Conservation (phyloP, 257 asterid species). For the Linaria vulgaris region DNA sequence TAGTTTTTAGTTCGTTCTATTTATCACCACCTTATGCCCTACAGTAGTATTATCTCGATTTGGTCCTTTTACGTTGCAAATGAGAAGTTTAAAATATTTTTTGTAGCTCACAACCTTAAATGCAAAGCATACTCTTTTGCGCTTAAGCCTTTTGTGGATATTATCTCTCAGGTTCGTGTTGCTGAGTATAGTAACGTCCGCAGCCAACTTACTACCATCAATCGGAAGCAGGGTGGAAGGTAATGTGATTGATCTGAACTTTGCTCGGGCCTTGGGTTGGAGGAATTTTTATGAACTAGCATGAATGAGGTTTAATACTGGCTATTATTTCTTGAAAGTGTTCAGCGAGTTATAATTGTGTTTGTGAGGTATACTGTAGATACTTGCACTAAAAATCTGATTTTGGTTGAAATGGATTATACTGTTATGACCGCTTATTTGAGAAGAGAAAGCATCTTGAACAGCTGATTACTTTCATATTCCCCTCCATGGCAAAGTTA, state of each 20-base stretch:
- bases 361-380: conserved; percentile 15
- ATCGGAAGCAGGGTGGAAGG: conserved; percentile 85
- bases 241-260: conserved; percentile 29
- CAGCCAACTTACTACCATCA: conserved; percentile 82
- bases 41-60: not conserved
- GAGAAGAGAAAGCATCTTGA: not conserved
- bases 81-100: not conserved
- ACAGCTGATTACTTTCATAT: not conserved
- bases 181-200: conserved; percentile 82
- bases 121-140: not conserved
- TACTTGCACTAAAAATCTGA: conserved; percentile 1
- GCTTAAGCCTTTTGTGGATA: conserved; percentile 25
- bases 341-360: conserved; percentile 5
- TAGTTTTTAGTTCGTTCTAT: not conserved
- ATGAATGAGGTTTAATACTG: conserved; percentile 10
- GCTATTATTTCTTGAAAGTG: conserved; percentile 16
- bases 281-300: conserved; percentile 1
- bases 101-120: not conserved
- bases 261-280: not conserved
- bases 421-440: conserved; percentile 1
- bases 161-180: conserved; percentile 69
- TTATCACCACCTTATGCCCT: conserved; percentile 14
- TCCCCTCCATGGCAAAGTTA: conserved; percentile 1
- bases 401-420: not conserved
- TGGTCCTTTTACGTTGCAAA: not conserved